A percentile compares a stretch with the other conserved stretches of the same genome.
phyloP scores from a whole-genome alignment of 306 rosid species.

The Fragaria iinumae region DNA sequence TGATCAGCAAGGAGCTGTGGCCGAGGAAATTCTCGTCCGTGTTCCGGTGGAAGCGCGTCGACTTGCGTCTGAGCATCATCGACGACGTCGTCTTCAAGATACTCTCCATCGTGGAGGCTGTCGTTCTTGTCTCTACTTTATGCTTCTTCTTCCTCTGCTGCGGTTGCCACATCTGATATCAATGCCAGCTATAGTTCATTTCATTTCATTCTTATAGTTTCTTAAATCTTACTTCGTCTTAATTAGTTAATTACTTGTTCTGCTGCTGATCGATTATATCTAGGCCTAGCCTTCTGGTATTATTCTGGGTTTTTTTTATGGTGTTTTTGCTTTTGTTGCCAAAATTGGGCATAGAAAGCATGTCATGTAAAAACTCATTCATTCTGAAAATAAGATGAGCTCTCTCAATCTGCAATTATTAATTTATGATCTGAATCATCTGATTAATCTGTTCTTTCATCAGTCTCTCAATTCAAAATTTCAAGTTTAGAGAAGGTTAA shows the following conservation, averaged over 20 bases:
- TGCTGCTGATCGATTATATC: neutral
- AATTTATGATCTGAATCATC: neutral
- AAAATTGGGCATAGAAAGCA: neutral
- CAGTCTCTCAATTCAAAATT: neutral
- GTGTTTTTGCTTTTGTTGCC: neutral
- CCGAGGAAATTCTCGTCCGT: conserved; percentile 48
- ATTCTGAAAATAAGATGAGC: conserved; percentile 7
- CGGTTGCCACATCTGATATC: conserved; percentile 57
- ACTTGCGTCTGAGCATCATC: conserved; percentile 43
- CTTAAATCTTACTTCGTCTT: neutral
- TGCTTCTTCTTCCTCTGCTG: conserved; percentile 84
- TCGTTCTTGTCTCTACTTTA: conserved; percentile 62
- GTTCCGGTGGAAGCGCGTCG: conserved; percentile 51
- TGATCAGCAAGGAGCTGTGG: conserved; percentile 52
- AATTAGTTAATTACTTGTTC: neutral
- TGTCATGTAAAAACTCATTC: conserved; percentile 1
- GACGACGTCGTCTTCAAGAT: conserved; percentile 65
- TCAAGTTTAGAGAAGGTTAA: neutral
- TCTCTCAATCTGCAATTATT: neutral
- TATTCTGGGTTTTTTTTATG: neutral
- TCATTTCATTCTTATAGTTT: neutral
- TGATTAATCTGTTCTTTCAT: neutral
- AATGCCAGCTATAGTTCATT: neutral
- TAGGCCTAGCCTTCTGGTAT: neutral
- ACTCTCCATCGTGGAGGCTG: conserved; percentile 51